These are phyloP conservation scores for Saksenaea vasiformis DNA, from an alignment of 371 early-diverging fungal genomes.

Conservation along the genomic window DNA sequence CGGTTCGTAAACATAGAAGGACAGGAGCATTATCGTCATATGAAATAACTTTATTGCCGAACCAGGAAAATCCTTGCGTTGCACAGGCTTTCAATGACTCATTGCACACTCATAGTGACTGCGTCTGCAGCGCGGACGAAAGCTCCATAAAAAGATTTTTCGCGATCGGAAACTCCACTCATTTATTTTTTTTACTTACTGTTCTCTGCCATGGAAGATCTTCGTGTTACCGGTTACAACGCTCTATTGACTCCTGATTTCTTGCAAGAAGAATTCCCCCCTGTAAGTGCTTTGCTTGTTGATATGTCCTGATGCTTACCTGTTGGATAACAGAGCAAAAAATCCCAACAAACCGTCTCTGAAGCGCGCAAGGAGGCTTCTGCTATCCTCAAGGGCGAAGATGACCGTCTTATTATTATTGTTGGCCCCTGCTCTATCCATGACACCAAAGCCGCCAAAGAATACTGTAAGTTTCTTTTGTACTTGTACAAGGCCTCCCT, in stretches of 20 bases:
- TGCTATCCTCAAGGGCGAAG: slow-evolving; percentile 76
- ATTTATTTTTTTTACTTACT: neutral
- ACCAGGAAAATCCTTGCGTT: neutral
- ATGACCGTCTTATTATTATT: slow-evolving; percentile 85
- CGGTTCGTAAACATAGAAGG: no score
- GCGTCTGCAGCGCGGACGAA: neutral
- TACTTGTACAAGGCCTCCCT: neutral
- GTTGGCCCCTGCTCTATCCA: slow-evolving; percentile 97
- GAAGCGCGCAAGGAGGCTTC: slow-evolving; percentile 64
- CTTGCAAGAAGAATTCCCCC: slow-evolving; percentile 62
- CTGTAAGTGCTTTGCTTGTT: slow-evolving; percentile 37
- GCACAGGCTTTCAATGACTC: neutral
- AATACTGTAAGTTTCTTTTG: slow-evolving; percentile 58
- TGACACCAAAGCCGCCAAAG: slow-evolving; percentile 81
- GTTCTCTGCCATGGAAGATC: slow-evolving; percentile 56
- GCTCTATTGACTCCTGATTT: slow-evolving; percentile 62
- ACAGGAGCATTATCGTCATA: no score
- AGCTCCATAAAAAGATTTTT: neutral
- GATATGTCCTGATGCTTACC: neutral
- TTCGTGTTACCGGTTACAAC: slow-evolving; percentile 64
- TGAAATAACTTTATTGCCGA: no score
- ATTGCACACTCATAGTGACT: slow-evolving; percentile 2
- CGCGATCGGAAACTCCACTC: neutral
- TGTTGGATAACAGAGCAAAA: slow-evolving; percentile 21
- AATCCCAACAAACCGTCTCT: slow-evolving; percentile 52